Evolutionary conservation across 768 basidiomycete species (phyloP).

Genomic region (Gymnopilus junonius): DNA sequence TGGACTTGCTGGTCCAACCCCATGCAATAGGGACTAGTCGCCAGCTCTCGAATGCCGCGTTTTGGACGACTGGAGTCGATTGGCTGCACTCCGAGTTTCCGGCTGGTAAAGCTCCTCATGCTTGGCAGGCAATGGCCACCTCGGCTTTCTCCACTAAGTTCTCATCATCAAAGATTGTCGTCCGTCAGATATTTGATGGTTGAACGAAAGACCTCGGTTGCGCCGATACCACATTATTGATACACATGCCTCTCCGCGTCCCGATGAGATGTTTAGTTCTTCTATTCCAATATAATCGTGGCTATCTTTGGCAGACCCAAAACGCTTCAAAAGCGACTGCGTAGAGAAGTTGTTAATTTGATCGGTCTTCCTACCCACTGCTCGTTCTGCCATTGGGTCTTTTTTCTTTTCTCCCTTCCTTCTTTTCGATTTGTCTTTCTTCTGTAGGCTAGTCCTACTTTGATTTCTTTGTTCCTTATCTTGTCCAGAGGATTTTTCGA

Average conservation of each 20-base stretch:
- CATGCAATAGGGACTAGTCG: no score
- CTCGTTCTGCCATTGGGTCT: neutral
- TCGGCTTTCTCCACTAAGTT: neutral
- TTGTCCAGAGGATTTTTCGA: slow-evolving; percentile 13
- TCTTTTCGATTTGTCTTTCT: slow-evolving; percentile 2
- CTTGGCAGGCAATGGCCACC: neutral
- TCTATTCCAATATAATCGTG: neutral
- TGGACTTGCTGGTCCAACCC: no score
- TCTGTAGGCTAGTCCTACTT: slow-evolving; percentile 16
- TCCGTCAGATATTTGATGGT: slow-evolving; percentile 11
- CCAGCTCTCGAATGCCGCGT: no score
- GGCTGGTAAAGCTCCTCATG: no score
- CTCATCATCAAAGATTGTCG: slow-evolving; percentile 10
- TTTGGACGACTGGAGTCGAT: no score
- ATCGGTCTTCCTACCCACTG: slow-evolving; percentile 3
- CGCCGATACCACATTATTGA: neutral
- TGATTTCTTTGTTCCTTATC: neutral
- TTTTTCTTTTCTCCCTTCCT: slow-evolving; percentile 2
- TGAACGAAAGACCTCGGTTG: neutral
- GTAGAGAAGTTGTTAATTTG: neutral
- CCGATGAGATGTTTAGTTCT: neutral
- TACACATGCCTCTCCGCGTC: neutral
- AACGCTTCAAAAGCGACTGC: neutral
- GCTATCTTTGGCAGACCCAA: neutral
- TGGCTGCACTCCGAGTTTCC: no score